Evolutionary conservation across 345 rosid genomes (phyloP), one percentile per base, ranked within the genome.

Genomic region (Salix dunnii): DNA sequence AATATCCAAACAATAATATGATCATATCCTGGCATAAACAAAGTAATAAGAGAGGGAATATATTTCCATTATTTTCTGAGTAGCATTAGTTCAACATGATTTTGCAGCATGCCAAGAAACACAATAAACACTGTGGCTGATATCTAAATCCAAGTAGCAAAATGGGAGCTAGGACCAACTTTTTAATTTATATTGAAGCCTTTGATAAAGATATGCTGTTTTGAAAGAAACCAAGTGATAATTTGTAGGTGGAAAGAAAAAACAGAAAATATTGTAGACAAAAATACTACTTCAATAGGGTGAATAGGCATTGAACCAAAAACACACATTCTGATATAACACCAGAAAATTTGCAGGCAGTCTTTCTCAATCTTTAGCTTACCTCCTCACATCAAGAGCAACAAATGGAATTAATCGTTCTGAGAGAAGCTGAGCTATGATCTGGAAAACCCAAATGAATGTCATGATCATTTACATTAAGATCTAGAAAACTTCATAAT

Each of bases 341-440:
- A 65, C 27, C 43, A 49, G 31, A 67, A n/a, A 42, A 14, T 48
- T 7, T 12, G 38, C 9, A 7, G 30, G 2, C 5, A 21, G 7
- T 8, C 28, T 73, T 9, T 55, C 48, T 12, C 33, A 42, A 65
- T 28, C 64, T 25, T 76, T 18, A 51, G 40, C 72, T 78, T 91
- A 95, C 99, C 97, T 95, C 77, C 92, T 88, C 76, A 95, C 97
- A 73, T 95, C 99, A 73, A 95, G 97, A 60, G 99, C 99, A 79
- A 95, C 99, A 48, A 95, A 95, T 76, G 99, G 99, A 83, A 95
- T 95, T 67, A 95, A 87, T 66, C 97, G 87, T 81, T 95, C 99
- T 55, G 99, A 95, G 78, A 95, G 97, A 86, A 95, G 99, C 89
- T 95, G 99, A 73, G 99, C 97, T 73, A 95, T 95, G 73, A 95